phyloP scores from a whole-genome alignment of 306 rosid species.

The Quercus gilva region DNA sequence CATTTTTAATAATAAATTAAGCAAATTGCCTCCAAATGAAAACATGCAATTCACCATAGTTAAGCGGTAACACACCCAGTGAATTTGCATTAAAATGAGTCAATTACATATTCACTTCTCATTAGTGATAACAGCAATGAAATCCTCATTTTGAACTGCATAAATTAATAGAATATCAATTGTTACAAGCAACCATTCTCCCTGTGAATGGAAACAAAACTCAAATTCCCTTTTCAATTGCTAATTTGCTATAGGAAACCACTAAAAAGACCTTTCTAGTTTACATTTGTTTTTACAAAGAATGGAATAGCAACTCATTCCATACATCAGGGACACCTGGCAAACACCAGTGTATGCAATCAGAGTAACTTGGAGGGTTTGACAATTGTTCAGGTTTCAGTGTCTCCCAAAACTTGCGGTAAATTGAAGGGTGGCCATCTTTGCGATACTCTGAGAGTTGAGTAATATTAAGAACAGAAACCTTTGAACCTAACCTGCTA shows the following conservation, averaged over 20 bases:
- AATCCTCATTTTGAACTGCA: neutral
- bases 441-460: constrained; percentile 90
- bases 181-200: neutral
- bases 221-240: neutral
- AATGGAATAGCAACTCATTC: constrained; percentile 88
- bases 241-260: neutral
- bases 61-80: neutral
- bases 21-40: neutral
- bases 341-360: constrained; percentile 98
- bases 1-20: too few species aligned
- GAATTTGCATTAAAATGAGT: neutral
- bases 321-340: constrained; percentile 96
- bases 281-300: constrained; percentile 27
- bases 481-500: constrained; percentile 56
- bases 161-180: neutral
- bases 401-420: constrained; percentile 91
- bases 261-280: neutral
- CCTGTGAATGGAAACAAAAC: neutral
- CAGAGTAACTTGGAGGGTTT: constrained; percentile 82
- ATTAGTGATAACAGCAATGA: neutral
- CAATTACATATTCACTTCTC: neutral
- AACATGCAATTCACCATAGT: neutral
- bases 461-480: constrained; percentile 78
- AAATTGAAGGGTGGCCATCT: constrained; percentile 93
- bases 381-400: constrained; percentile 64